Conservation (phyloP, 139 green algal species). For the Spirogloea muscicola region DNA sequence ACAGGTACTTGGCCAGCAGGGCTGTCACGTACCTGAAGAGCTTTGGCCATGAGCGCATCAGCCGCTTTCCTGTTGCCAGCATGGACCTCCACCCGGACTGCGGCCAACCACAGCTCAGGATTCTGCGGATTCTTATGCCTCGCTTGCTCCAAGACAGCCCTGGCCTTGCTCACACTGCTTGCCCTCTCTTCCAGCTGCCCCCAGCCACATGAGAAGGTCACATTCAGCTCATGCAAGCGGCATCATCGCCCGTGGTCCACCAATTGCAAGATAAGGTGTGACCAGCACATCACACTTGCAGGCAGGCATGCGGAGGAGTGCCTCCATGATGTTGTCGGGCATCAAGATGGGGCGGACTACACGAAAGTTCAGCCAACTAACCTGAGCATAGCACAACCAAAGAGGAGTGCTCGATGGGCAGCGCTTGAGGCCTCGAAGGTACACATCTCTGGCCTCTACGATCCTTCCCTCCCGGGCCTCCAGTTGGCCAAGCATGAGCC, state of each 20-base stretch:
- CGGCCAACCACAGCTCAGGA: conserved; percentile 84
- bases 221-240: too few species aligned
- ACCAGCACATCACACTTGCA: too few species aligned
- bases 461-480: conserved; percentile 59
- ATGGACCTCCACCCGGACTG: conserved; percentile 73
- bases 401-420: conserved; percentile 46
- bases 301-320: too few species aligned
- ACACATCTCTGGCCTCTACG: conserved; percentile 54
- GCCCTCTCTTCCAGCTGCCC: conserved; percentile 76
- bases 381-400: conserved; percentile 45
- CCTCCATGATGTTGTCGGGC: too few species aligned
- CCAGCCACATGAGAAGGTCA: too few species aligned
- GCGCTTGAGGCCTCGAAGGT: conserved; percentile 37
- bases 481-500: conserved; percentile 91
- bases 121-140: conserved; percentile 77
- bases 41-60: conserved; percentile 84
- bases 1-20: too few species aligned
- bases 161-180: conserved; percentile 64
- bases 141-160: conserved; percentile 72
- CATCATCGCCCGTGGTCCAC: too few species aligned
- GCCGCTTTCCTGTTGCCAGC: conserved; percentile 58
- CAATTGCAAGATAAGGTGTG: too few species aligned
- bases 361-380: too few species aligned
- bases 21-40: too few species aligned
- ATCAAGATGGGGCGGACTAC: too few species aligned